These are phyloP conservation scores for Musa balbisiana DNA, from an alignment of 202 grass and related monocot genomes.

Conservation along the genomic window DNA sequence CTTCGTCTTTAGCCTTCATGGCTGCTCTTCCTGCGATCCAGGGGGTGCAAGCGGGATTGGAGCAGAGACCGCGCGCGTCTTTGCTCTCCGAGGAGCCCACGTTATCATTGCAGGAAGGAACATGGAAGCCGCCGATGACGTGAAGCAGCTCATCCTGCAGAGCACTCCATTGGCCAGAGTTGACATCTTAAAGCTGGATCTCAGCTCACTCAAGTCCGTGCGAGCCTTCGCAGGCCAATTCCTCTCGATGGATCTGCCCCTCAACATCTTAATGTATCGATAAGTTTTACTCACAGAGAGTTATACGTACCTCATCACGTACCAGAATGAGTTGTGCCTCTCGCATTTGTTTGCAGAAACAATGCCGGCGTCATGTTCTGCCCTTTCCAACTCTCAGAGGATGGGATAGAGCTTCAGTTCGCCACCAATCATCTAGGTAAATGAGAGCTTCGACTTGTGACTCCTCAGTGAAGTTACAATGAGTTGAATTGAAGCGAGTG, in stretches of 20 bases:
- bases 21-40: not conserved
- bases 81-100: not conserved
- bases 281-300: not conserved
- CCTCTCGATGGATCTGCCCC: not conserved
- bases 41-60: not conserved
- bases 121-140: conserved; percentile 1
- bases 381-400: conserved; percentile 3
- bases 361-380: not conserved
- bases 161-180: not conserved
- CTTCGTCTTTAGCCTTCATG: too few species aligned
- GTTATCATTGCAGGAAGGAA: conserved; percentile 7
- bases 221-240: conserved; percentile 8
- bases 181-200: conserved; percentile 1
- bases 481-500: too few species aligned
- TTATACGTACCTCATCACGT: too few species aligned
- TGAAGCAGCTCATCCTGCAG: not conserved
- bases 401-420: conserved; percentile 8
- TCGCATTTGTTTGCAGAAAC: too few species aligned
- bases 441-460: too few species aligned
- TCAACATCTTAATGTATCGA: conserved; percentile 7
- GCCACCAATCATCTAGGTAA: too few species aligned
- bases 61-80: not conserved
- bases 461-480: too few species aligned
- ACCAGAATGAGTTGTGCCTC: too few species aligned
- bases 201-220: conserved; percentile 2